These are phyloP conservation scores for Macaranga tanarius DNA, from an alignment of 441 rosid genomes.

Conservation along the genomic window DNA sequence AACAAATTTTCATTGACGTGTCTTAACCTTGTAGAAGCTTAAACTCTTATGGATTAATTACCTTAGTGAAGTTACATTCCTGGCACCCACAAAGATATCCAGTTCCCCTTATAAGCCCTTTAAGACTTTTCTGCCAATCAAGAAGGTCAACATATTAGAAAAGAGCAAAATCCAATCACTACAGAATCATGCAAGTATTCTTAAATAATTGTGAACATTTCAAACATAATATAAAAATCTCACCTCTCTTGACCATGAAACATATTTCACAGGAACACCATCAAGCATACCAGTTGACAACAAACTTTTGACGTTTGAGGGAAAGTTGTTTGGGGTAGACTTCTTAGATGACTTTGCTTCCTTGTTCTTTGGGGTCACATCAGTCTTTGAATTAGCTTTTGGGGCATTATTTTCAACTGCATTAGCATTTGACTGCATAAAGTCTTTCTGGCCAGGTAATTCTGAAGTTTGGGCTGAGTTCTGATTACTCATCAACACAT, in stretches of 20 bases:
- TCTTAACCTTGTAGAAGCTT: not conserved
- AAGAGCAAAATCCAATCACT: conserved; percentile 4
- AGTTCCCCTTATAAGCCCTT: conserved; percentile 51
- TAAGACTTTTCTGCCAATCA: conserved; percentile 43
- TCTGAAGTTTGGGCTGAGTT: conserved; percentile 29
- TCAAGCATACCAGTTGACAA: conserved; percentile 77
- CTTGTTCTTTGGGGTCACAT: conserved; percentile 40
- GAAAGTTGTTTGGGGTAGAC: conserved; percentile 50
- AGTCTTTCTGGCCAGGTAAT: conserved; percentile 27
- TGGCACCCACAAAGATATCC: conserved; percentile 68
- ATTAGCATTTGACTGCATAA: conserved; percentile 34
- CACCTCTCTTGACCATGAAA: conserved; percentile 76
- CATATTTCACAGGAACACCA: conserved; percentile 69
- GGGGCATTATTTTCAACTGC: conserved; percentile 28
- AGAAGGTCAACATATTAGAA: conserved; percentile 21
- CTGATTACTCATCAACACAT: conserved; percentile 40
- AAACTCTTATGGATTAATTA: conserved; percentile 20
- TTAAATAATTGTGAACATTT: not conserved
- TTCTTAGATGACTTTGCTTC: conserved; percentile 45
- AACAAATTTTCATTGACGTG: not conserved
- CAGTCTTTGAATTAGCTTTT: conserved; percentile 30
- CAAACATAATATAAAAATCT: conserved; percentile 17
- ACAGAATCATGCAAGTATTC: not conserved
- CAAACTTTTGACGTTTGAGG: conserved; percentile 73
- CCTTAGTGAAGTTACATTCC: conserved; percentile 60